Evolutionary conservation across 2,329 filamentous ascomycete genomes (phyloP), one percentile per base, ranked within the genome.

Genomic region (Fusarium albidum): DNA sequence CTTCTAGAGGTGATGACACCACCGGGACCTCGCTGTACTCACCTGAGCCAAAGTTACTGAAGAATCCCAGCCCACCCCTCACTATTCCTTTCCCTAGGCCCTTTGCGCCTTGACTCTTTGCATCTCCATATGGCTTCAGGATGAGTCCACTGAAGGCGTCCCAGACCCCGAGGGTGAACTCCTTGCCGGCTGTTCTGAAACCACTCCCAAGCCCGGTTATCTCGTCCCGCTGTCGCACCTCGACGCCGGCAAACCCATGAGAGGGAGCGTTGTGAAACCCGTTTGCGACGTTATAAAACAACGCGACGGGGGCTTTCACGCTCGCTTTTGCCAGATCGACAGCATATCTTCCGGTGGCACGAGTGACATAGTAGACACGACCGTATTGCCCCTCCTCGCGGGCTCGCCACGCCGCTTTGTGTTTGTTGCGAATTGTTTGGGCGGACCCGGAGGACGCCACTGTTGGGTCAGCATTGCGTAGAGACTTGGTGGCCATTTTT

Each of bases 261-360:
- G 85, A 86, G 0, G 89, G 88, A 2, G 83, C 86, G 61, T 92
- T 91, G 67, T 90, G 89, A 59, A 91, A 90, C 0, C 89, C 89
- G 68, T 87, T 87, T 2, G 88, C 84, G 29, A 91, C 72, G 25
- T 85, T 86, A 46, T 91, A 73, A 9, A 87, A 85, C 47, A 91
- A 83, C 52, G 89, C 85, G 67, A 90, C 83, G 0, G 89, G 89
- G 0, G 86, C 82, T 55, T 84, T 85, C 41, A 90, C 73, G 0
- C 84, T 78, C 17, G 85, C 83, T 31, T 81, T 82, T 8, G 86
- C 79, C 14, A 90, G 82, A 11, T 83, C 79, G n/a, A 78, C 77
- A 10, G 84, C 76, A 3, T 84, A 82, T 51, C 83, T 83, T 0
- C 81, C 79, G 1, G 85, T 82, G 4, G 69, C 65, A 6, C 70